Conservation (phyloP, 805 yeast genomes). For the Nakazawaea wickerhamii region DNA sequence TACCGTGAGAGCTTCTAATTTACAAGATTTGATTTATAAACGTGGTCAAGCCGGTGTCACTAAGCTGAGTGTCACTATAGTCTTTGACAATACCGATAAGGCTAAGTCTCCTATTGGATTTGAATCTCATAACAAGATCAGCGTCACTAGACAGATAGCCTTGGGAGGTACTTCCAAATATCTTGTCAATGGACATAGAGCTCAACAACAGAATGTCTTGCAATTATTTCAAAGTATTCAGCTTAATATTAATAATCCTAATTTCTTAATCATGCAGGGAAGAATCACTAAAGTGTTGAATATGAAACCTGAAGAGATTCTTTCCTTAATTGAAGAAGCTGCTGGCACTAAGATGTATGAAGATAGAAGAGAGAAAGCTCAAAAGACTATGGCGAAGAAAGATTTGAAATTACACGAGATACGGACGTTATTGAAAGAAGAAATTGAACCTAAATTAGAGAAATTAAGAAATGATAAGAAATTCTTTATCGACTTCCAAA, state of each 20-base stretch:
- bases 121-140: slow-evolving; percentile 68
- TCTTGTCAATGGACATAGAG: slow-evolving; percentile 91
- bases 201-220: slow-evolving; percentile 88
- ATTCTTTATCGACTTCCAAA: slow-evolving; percentile 79
- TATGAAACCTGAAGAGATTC: slow-evolving; percentile 89
- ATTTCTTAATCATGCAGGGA: slow-evolving; percentile 97
- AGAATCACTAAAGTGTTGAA: slow-evolving; percentile 94
- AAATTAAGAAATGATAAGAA: slow-evolving; percentile 78
- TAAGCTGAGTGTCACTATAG: slow-evolving; percentile 93
- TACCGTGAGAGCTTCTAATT: slow-evolving; percentile 89
- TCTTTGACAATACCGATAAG: slow-evolving; percentile 81
- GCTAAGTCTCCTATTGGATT: slow-evolving; percentile 83
- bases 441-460: slow-evolving; percentile 88
- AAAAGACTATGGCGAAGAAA: slow-evolving; percentile 85
- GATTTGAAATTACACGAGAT: slow-evolving; percentile 81
- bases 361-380: slow-evolving; percentile 87
- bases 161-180: slow-evolving; percentile 92
- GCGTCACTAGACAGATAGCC: slow-evolving; percentile 87
- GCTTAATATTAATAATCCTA: slow-evolving; percentile 93
- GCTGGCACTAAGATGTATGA: slow-evolving; percentile 97
- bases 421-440: slow-evolving; percentile 66
- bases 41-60: slow-evolving; percentile 98
- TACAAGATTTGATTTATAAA: slow-evolving; percentile 92
- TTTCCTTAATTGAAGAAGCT: slow-evolving; percentile 93
- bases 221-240: slow-evolving; percentile 92